Evolutionary conservation across 2,329 filamentous ascomycete species (phyloP), one percentile per base, ranked within the genome.

Genomic region (Neospermospora avenae): DNA sequence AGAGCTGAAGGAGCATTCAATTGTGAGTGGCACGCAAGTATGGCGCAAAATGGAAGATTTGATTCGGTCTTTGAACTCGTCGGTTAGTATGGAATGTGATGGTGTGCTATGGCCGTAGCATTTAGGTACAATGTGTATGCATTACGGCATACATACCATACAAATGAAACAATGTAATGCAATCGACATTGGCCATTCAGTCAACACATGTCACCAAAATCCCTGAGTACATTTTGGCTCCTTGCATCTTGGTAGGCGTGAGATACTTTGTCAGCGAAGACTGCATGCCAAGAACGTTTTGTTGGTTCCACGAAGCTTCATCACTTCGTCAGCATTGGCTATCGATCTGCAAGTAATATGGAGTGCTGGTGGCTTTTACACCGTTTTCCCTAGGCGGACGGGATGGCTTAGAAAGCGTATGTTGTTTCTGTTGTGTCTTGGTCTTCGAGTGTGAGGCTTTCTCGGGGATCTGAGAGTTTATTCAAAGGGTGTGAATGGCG

Each of bases 231-330:
- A 31, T 31, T 31, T 55, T 55, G 39, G 53, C 53, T 35, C 8
- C 25, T 31, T 31, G 28, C 28, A 10, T 10, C 28, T 10, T 31
- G 28, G 28, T 5, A 31, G 28, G 28, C 28, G 11, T 31, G 18
- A 51, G 35, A 34, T 18, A 28, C 48, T 46, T 56, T 56, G 41
- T 56, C 54, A 56, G 54, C 54, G 41, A 35, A 22, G 4, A 51
- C 18, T 51, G 48, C 48, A 51, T 51, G 54, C 54, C 41, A 46
- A 53, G 48, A 35, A 35, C 57, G 48, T 48, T 37, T 44, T 28
- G 7, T 35, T 10, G 22, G 16, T 37, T 51, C 31, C 31, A 51
- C 18, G 48, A 51, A 22, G 14, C 28, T 18, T 35, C 18, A 51
- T 22, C 11, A 14, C 31, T 51, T 51, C 28, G 31, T 51, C 28